Conservation (phyloP, 1,284 basidiomycete genomes). For the Prillingera fragicola region DNA sequence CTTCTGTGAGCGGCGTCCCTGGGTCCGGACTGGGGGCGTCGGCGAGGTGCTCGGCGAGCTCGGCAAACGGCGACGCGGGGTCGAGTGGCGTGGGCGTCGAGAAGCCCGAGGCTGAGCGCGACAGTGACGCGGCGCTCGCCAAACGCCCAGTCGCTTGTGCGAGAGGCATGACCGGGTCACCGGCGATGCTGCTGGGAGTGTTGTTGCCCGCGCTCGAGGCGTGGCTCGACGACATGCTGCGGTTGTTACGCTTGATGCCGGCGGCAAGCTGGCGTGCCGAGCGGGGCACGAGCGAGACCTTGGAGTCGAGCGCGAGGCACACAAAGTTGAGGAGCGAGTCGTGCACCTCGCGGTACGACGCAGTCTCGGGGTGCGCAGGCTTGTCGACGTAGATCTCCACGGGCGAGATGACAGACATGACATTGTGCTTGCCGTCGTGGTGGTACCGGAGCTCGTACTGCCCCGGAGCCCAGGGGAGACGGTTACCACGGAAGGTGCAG, state of each 20-base stretch:
- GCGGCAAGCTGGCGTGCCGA: conserved; percentile 46
- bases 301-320: conserved; percentile 75
- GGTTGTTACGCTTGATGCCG: neutral
- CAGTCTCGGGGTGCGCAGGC: conserved; percentile 49
- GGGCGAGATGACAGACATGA: conserved; percentile 75
- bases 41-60: neutral
- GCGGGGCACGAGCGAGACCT: conserved; percentile 71
- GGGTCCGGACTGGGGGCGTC: neutral
- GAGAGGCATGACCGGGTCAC: no score
- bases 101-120: neutral
- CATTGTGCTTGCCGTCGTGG: conserved; percentile 93
- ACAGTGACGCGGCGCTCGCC: neutral
- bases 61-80: neutral
- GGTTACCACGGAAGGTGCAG: conserved; percentile 70
- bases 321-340: conserved; percentile 68
- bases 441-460: conserved; percentile 76
- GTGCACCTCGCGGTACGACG: conserved; percentile 60
- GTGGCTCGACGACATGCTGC: neutral
- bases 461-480: conserved; percentile 79
- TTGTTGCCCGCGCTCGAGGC: no score
- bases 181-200: no score
- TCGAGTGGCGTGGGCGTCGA: neutral
- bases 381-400: conserved; percentile 65
- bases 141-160: no score
- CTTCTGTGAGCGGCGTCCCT: neutral